phyloP scores from a whole-genome alignment of 129 eudicot genomes.

The Ambrosia trifida region DNA sequence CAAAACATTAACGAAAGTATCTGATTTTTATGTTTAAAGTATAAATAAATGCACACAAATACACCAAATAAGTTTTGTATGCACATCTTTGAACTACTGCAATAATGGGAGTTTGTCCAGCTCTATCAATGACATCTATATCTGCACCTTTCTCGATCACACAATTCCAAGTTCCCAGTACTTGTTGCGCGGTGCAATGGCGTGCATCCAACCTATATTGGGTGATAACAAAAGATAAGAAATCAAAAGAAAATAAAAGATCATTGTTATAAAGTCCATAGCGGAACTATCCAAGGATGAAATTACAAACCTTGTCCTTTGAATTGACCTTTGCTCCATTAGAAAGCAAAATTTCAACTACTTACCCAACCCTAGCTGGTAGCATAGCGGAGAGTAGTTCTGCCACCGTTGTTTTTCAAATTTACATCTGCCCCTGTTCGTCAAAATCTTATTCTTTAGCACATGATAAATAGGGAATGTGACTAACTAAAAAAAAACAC shows the following conservation, averaged over 20 bases:
- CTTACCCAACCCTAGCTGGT: slow-evolving; percentile 92
- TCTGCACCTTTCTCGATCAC: slow-evolving; percentile 99
- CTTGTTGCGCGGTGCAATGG: slow-evolving; percentile 99
- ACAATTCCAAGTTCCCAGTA: slow-evolving; percentile 72
- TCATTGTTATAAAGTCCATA: not conserved
- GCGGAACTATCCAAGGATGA: not conserved
- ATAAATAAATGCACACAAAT: slow-evolving; percentile 7
- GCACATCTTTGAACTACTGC: slow-evolving; percentile 80
- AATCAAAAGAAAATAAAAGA: not conserved
- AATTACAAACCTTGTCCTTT: slow-evolving; percentile 75
- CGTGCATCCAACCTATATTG: slow-evolving; percentile 82
- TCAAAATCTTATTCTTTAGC: slow-evolving; percentile 18
- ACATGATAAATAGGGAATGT: no score
- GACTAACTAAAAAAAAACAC: no score
- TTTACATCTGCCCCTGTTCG: slow-evolving; percentile 89
- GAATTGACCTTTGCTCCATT: slow-evolving; percentile 71
- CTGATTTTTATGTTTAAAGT: not conserved
- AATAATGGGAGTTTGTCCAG: slow-evolving; percentile 91
- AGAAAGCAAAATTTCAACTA: slow-evolving; percentile 75
- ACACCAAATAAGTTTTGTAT: slow-evolving; percentile 3
- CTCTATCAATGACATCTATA: slow-evolving; percentile 80
- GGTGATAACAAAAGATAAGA: not conserved
- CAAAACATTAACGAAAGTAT: not conserved
- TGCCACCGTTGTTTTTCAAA: slow-evolving; percentile 81
- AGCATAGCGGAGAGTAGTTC: slow-evolving; percentile 94